Percentiles rank a stretch among this genome's conserved stretches.
phyloP scores from a whole-genome alignment of 805 yeast species.

The Barnettozyma sp. region DNA sequence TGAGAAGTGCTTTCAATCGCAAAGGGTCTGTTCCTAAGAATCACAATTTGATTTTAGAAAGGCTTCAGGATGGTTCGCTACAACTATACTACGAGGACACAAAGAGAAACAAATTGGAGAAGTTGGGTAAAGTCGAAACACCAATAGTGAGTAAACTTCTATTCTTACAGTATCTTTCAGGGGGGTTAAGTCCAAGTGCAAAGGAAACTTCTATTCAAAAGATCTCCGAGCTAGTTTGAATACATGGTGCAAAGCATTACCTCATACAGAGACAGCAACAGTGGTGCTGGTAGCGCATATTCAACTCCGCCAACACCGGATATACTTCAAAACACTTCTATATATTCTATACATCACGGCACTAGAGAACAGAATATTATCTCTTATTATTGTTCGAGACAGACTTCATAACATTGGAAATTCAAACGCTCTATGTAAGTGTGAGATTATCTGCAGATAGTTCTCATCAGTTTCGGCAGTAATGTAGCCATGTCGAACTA shows the following conservation, averaged over 20 bases:
- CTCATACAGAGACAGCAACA: too few relatives aligned
- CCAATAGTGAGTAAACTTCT: slow-evolving; percentile 62
- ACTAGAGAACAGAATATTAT: background rate
- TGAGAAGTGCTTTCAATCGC: slow-evolving; percentile 53
- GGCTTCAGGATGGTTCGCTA: slow-evolving; percentile 41
- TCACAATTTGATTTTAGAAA: slow-evolving; percentile 55
- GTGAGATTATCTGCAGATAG: slow-evolving; percentile 49
- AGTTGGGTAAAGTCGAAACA: slow-evolving; percentile 54
- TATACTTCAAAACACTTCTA: too few relatives aligned
- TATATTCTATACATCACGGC: too few relatives aligned
- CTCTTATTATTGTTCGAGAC: background rate
- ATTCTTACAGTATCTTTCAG: slow-evolving; percentile 70
- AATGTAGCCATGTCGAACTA: slow-evolving; percentile 76
- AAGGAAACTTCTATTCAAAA: slow-evolving; percentile 37
- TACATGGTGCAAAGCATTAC: too few relatives aligned
- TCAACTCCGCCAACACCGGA: too few relatives aligned
- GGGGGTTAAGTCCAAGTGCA: slow-evolving; percentile 59
- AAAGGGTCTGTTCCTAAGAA: slow-evolving; percentile 73
- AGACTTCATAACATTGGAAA: slow-evolving; percentile 42
- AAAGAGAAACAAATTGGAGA: slow-evolving; percentile 27
- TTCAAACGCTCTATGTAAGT: slow-evolving; percentile 64
- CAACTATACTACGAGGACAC: slow-evolving; percentile 37
- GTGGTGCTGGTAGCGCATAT: too few relatives aligned
- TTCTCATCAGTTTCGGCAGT: slow-evolving; percentile 61
- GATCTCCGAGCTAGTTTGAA: slow-evolving; percentile 22